These are phyloP conservation scores for Calonectria pteridis DNA, from an alignment of 2,329 filamentous ascomycete species.

Conservation along the genomic window DNA sequence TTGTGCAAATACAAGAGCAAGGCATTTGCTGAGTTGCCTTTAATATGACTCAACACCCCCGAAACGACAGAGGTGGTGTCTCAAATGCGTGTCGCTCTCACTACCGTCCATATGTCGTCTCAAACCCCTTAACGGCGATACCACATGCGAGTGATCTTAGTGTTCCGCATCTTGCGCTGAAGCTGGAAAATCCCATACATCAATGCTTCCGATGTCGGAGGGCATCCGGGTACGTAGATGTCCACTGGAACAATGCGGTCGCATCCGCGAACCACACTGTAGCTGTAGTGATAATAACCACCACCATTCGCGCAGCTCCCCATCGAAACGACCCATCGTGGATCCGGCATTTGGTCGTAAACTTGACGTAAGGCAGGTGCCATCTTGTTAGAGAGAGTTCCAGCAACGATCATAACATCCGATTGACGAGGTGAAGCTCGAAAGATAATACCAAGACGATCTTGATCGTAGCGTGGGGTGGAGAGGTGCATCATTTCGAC, in stretches of 20 bases:
- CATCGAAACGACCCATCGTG: constrained; percentile 88
- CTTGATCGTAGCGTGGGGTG: constrained; percentile 89
- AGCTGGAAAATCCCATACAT: constrained; percentile 81
- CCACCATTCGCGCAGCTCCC: constrained; percentile 87
- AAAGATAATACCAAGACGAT: constrained; percentile 91
- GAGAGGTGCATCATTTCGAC: constrained; percentile 95
- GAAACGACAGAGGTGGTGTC: not conserved
- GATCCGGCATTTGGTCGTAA: constrained; percentile 96
- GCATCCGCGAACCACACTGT: constrained; percentile 80
- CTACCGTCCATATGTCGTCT: not conserved
- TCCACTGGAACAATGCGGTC: constrained; percentile 84
- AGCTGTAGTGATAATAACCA: constrained; percentile 90
- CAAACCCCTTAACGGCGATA: constrained; percentile 62
- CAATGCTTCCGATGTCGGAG: constrained; percentile 71
- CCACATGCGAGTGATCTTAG: constrained; percentile 68
- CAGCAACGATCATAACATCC: constrained; percentile 94
- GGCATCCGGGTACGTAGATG: constrained; percentile 83
- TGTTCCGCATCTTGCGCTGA: constrained; percentile 80
- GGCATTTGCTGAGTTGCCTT: not conserved
- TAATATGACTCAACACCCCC: not conserved
- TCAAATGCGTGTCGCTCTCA: not conserved
- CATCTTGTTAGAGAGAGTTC: constrained; percentile 97
- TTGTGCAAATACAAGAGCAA: not conserved
- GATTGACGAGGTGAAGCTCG: constrained; percentile 88
- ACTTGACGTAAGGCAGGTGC: constrained; percentile 89